phyloP scores from a whole-genome alignment of 805 yeast genomes.

The Metschnikowia reukaufii region DNA sequence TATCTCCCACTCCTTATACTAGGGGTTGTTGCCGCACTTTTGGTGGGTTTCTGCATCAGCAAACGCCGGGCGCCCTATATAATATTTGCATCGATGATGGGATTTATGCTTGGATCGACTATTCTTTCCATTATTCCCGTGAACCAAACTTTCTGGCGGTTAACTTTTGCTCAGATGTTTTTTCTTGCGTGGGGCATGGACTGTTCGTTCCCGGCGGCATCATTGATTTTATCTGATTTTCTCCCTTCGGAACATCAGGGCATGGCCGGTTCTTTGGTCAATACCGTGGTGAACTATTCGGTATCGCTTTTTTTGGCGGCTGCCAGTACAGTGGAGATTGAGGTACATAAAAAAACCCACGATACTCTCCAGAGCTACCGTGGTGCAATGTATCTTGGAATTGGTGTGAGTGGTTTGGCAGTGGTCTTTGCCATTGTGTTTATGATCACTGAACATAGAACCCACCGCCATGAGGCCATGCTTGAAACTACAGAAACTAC shows the following conservation, averaged over 20 bases:
- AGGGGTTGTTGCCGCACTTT: conserved; percentile 56
- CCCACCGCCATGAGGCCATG: background rate
- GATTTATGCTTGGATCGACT: conserved; percentile 54
- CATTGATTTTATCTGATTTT: conserved; percentile 57
- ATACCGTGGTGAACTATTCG: conserved; percentile 71
- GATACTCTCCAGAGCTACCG: conserved; percentile 47
- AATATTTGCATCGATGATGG: conserved; percentile 50
- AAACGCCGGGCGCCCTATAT: conserved; percentile 50
- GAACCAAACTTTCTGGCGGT: conserved; percentile 58
- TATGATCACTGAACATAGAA: conserved; percentile 12
- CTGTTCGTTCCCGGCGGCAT: conserved; percentile 72
- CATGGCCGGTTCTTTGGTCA: conserved; percentile 71
- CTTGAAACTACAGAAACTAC: background rate
- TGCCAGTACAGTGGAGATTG: conserved; percentile 61
- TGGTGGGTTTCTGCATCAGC: conserved; percentile 49
- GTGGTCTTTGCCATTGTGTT: conserved; percentile 28
- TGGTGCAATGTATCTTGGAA: conserved; percentile 58
- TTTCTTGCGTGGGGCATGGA: conserved; percentile 75
- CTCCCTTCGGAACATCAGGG: conserved; percentile 70
- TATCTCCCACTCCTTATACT: conserved; percentile 49
- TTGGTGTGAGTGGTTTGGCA: conserved; percentile 59
- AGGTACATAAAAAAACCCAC: conserved; percentile 9
- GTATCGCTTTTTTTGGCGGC: conserved; percentile 68
- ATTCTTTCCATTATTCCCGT: conserved; percentile 58
- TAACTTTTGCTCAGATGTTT: conserved; percentile 55